Conservation (phyloP, 2,329 filamentous ascomycete species). For the Fusarium anguioides region DNA sequence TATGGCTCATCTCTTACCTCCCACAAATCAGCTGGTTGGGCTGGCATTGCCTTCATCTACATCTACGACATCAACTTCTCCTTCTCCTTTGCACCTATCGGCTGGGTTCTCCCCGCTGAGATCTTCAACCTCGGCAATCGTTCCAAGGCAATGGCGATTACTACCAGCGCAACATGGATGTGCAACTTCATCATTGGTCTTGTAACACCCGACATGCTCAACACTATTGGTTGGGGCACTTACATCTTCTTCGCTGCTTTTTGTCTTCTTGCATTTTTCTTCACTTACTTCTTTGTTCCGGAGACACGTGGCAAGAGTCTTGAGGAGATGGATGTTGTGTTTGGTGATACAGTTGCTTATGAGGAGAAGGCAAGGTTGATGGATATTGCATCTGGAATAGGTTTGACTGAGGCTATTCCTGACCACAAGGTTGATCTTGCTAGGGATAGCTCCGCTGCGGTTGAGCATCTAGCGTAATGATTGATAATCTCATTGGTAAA, state of each 20-base stretch:
- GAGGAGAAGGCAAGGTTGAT: neutral
- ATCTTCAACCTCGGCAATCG: conserved; percentile 68
- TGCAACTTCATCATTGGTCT: conserved; percentile 53
- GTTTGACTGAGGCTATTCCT: neutral
- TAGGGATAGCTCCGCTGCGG: neutral
- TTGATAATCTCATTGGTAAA: too few relatives aligned
- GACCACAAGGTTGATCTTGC: neutral
- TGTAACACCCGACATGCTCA: conserved; percentile 60
- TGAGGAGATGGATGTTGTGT: conserved; percentile 66
- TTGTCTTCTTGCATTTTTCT: conserved; percentile 60
- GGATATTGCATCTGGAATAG: neutral
- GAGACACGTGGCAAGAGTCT: conserved; percentile 67
- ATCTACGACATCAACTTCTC: conserved; percentile 72
- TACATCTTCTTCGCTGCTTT: conserved; percentile 72
- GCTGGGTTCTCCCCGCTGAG: conserved; percentile 74
- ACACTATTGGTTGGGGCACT: conserved; percentile 61
- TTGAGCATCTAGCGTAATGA: neutral
- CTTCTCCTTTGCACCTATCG: conserved; percentile 71
- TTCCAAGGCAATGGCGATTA: conserved; percentile 70
- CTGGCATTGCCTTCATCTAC: conserved; percentile 73
- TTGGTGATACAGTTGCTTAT: conserved; percentile 42
- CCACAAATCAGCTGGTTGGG: conserved; percentile 57
- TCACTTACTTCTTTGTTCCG: conserved; percentile 66
- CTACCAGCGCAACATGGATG: conserved; percentile 60
- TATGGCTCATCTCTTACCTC: conserved; percentile 54